A percentile compares a stretch with the other conserved stretches of the same genome.
Evolutionary conservation across 106 monocot genomes (phyloP).

Genomic region (Cymbidium sinense): DNA sequence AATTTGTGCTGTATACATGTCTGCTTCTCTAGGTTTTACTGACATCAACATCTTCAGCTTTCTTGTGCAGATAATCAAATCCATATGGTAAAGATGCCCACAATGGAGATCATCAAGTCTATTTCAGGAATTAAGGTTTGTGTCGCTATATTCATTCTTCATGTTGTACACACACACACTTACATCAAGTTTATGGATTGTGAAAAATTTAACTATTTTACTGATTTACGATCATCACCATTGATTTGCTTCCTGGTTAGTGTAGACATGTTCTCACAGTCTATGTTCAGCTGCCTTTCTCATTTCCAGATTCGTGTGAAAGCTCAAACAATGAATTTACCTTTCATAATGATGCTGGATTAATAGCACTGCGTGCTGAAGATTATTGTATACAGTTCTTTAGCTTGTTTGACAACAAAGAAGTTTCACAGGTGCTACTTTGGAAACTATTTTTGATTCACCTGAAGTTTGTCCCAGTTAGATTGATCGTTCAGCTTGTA

Average conservation of each 20-base stretch:
- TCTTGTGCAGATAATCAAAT: constrained; percentile 87
- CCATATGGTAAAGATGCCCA: constrained; percentile 83
- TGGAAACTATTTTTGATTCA: background rate
- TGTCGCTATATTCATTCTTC: constrained; percentile 8
- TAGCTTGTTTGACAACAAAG: constrained; percentile 65
- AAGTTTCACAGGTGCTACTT: constrained; percentile 65
- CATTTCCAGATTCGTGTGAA: constrained; percentile 40
- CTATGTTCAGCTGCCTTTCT: constrained; percentile 70
- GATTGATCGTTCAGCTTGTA: background rate
- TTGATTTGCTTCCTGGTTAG: background rate
- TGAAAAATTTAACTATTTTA: background rate
- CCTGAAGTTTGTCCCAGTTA: background rate
- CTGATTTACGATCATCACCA: background rate
- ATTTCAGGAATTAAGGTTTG: constrained; percentile 93
- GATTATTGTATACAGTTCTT: constrained; percentile 82
- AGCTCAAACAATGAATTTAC: constrained; percentile 20
- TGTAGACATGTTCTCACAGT: constrained; percentile 3
- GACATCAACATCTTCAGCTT: constrained; percentile 45
- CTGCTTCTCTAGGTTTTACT: constrained; percentile 12
- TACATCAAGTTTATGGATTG: background rate
- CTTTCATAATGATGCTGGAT: constrained; percentile 49
- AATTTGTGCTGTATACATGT: background rate
- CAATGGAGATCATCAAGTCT: constrained; percentile 70
- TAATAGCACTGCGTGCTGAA: constrained; percentile 55
- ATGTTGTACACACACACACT: background rate